Conservation (phyloP, 176 grass and related monocot species). For the Zea mays region DNA sequence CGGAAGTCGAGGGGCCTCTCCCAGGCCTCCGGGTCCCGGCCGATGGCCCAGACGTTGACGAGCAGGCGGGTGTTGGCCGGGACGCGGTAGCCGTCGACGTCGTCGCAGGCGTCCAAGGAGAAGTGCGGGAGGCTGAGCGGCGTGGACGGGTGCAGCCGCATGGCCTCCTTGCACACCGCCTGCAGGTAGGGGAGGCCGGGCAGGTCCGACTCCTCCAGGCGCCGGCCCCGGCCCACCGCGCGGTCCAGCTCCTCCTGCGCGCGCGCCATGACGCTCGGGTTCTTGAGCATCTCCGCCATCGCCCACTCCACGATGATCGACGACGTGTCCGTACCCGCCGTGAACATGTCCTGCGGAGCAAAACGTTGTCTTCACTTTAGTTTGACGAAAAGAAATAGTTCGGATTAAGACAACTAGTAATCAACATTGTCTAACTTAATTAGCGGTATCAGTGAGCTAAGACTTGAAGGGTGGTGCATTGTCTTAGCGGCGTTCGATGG, state of each 20-base stretch:
- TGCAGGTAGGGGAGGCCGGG: slow-evolving; percentile 64
- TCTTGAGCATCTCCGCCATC: slow-evolving; percentile 66
- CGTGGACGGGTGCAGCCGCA: slow-evolving; percentile 72
- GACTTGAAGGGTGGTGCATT: too few relatives aligned
- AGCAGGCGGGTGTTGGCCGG: slow-evolving; percentile 64
- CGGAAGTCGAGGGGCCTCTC: slow-evolving; percentile 58
- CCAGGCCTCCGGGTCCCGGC: slow-evolving; percentile 62
- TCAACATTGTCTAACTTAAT: too few relatives aligned
- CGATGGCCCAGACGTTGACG: slow-evolving; percentile 84
- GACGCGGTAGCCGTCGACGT: slow-evolving; percentile 49
- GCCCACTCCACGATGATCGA: slow-evolving; percentile 90
- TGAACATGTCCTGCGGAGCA: slow-evolving; percentile 74
- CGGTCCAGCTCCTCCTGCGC: slow-evolving; percentile 66
- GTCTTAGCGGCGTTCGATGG: too few relatives aligned
- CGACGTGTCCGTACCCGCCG: slow-evolving; percentile 86
- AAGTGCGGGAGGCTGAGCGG: slow-evolving; percentile 80
- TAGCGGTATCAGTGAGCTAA: too few relatives aligned
- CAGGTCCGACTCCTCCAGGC: slow-evolving; percentile 64
- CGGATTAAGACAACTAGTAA: too few relatives aligned
- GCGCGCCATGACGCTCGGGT: slow-evolving; percentile 46
- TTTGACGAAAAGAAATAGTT: too few relatives aligned
- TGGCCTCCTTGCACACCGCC: slow-evolving; percentile 74
- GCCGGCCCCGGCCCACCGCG: slow-evolving; percentile 53
- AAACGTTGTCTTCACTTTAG: neutral
- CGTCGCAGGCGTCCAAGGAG: slow-evolving; percentile 72